These are phyloP conservation scores for Starmerella cellae DNA, from an alignment of 805 yeast species.

Conservation along the genomic window DNA sequence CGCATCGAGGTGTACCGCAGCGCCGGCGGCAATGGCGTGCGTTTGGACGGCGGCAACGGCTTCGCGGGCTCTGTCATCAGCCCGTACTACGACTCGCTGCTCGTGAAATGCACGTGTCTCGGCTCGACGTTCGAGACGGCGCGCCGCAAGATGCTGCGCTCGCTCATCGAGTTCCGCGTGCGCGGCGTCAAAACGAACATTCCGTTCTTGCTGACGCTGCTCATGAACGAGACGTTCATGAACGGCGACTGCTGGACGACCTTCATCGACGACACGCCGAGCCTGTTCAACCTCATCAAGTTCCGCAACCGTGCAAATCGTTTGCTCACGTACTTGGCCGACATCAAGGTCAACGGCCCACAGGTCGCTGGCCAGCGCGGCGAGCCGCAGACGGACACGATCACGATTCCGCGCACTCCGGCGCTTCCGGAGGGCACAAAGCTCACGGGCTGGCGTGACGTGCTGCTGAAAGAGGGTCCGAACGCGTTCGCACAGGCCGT, in stretches of 20 bases:
- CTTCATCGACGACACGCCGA: slow-evolving; percentile 95
- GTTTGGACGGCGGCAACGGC: slow-evolving; percentile 97
- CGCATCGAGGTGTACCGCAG: slow-evolving; percentile 95
- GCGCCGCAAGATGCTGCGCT: slow-evolving; percentile 93
- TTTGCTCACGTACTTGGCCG: slow-evolving; percentile 79
- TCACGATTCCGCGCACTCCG: slow-evolving; percentile 46
- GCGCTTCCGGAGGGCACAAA: slow-evolving; percentile 47
- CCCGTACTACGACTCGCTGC: slow-evolving; percentile 96
- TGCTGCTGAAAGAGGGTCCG: slow-evolving; percentile 73
- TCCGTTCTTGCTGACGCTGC: slow-evolving; percentile 81
- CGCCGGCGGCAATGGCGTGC: slow-evolving; percentile 98
- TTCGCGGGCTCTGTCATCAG: slow-evolving; percentile 93
- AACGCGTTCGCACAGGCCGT: slow-evolving; percentile 81
- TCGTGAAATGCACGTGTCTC: slow-evolving; percentile 94
- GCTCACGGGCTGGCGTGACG: slow-evolving; percentile 85
- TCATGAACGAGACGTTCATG: slow-evolving; percentile 81
- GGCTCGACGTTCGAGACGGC: slow-evolving; percentile 95
- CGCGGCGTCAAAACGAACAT: slow-evolving; percentile 99
- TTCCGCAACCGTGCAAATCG: slow-evolving; percentile 97
- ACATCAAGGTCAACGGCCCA: slow-evolving; percentile 89
- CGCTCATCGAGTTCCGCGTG: slow-evolving; percentile 92
- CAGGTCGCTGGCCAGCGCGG: slow-evolving; percentile 94
- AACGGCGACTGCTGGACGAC: slow-evolving; percentile 93
- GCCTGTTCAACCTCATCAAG: slow-evolving; percentile 81
- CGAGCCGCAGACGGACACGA: slow-evolving; percentile 70